Evolutionary conservation across 2,329 filamentous ascomycete genomes (phyloP), one percentile per base, ranked within the genome.

Genomic region (Myotisia sp.): DNA sequence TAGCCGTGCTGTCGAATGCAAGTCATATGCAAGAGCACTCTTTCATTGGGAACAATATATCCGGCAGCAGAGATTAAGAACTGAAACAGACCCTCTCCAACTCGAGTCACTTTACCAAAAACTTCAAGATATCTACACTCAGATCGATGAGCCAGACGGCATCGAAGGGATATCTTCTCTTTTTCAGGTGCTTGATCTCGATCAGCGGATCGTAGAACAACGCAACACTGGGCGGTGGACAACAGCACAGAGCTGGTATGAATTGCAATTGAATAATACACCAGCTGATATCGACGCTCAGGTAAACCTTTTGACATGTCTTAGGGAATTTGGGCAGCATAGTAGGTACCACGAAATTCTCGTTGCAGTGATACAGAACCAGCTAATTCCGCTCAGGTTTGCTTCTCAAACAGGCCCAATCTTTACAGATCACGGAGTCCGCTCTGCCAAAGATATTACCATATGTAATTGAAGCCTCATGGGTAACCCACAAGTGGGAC

Each of bases 141-240:
- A 94, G 47, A 95, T 99, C 40, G 90, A 99, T 49, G 90, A 99
- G 47, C 92, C 90, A 0, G 90, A 99, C 55, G 86, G 87, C 1
- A 76, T 98, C 21, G 86, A 95, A 52, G 90, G 90, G 2, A 87
- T 98, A 40, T 92, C 87, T 1, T 76, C 84, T 13, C 80, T 90
- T 52, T 64, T 95, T 3, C 79, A 80, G 38, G 74, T 85, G 7
- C 64, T 95, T n/a, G 82, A 92, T 44, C 78, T 94, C 32, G 81
- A 93, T 40, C 87, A 94, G 52, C 86, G 95, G 52, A 79, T 94
- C 20, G 67, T 94, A 36, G 84, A 92, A 47, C 85, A 98, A 58
- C 75, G 81, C 37, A 95, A 93, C 55, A 82, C 86, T 13, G 90
- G 90, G 3, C 70, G 86, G 42, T 98, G 90, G 86, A 78, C 82